These are phyloP conservation scores for Cladochytrium replicatum DNA, from an alignment of 192 early-diverging fungal species.

Conservation along the genomic window DNA sequence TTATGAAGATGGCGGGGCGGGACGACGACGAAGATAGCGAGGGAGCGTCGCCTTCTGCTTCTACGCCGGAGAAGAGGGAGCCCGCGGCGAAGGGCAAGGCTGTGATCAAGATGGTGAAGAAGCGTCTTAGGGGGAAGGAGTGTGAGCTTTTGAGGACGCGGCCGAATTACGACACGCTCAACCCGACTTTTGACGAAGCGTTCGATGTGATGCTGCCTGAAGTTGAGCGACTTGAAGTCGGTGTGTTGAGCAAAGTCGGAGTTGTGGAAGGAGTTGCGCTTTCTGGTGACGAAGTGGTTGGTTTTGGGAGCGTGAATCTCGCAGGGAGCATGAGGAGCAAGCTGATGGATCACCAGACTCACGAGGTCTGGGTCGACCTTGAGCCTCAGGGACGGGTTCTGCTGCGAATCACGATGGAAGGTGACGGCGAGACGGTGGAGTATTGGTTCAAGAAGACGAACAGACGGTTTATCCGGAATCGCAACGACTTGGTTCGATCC, in stretches of 20 bases:
- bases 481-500: constrained; percentile 39
- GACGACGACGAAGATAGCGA: constrained; percentile 1
- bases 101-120: neutral
- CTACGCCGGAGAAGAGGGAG: too few relatives aligned
- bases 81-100: too few relatives aligned
- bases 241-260: constrained; percentile 34
- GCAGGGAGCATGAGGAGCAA: constrained; percentile 22
- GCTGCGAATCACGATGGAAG: constrained; percentile 44
- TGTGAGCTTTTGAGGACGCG: constrained; percentile 41
- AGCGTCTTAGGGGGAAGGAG: constrained; percentile 18
- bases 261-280: constrained; percentile 10
- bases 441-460: constrained; percentile 44
- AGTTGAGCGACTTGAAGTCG: constrained; percentile 34
- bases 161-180: constrained; percentile 33
- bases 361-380: constrained; percentile 45
- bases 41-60: constrained; percentile 6
- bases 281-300: constrained; percentile 39
- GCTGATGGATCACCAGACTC: constrained; percentile 45
- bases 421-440: constrained; percentile 45
- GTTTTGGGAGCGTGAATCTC: constrained; percentile 34
- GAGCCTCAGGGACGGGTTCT: constrained; percentile 47
- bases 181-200: constrained; percentile 46
- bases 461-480: constrained; percentile 33
- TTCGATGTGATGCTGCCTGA: constrained; percentile 40
- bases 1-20: too few relatives aligned